Evolutionary conservation across 495 filamentous ascomycete species (phyloP).

Genomic region (Penicillium cinerascens): DNA sequence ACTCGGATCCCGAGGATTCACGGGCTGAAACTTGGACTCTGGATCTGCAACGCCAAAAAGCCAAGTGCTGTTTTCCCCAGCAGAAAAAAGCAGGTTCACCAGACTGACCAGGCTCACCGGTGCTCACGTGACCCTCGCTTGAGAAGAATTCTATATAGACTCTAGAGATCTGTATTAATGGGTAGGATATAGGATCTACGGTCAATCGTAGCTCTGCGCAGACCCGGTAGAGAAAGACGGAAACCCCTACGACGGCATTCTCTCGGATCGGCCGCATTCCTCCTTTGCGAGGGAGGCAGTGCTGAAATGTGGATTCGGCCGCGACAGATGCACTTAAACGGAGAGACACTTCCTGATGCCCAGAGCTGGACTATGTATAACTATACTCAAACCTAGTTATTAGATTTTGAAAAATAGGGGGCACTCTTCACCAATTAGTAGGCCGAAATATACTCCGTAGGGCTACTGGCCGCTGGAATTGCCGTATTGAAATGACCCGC

Average conservation of each 20-base stretch:
- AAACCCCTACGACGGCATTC: constrained; percentile 13
- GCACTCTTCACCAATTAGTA: neutral
- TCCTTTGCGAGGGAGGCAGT: constrained; percentile 16
- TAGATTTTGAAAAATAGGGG: neutral
- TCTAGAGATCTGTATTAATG: neutral
- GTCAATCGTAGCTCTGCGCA: neutral
- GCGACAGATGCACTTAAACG: neutral
- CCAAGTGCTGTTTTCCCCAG: neutral
- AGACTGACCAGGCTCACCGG: too few relatives aligned
- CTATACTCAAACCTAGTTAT: neutral
- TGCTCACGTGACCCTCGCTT: neutral
- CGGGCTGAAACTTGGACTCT: constrained; percentile 2
- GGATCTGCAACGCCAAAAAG: neutral
- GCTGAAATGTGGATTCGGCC: constrained; percentile 15
- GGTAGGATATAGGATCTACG: neutral
- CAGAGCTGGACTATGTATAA: neutral
- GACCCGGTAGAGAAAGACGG: neutral
- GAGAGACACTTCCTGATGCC: neutral
- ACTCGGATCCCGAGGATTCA: constrained; percentile 17
- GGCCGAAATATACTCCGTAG: neutral
- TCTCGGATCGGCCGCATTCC: constrained; percentile 16
- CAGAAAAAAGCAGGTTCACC: neutral
- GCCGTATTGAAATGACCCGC: constrained; percentile 9
- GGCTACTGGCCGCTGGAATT: neutral
- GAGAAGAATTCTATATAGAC: neutral